These are phyloP conservation scores for Fusarium sp. DNA, from an alignment of 2,329 filamentous ascomycete genomes.

Conservation along the genomic window DNA sequence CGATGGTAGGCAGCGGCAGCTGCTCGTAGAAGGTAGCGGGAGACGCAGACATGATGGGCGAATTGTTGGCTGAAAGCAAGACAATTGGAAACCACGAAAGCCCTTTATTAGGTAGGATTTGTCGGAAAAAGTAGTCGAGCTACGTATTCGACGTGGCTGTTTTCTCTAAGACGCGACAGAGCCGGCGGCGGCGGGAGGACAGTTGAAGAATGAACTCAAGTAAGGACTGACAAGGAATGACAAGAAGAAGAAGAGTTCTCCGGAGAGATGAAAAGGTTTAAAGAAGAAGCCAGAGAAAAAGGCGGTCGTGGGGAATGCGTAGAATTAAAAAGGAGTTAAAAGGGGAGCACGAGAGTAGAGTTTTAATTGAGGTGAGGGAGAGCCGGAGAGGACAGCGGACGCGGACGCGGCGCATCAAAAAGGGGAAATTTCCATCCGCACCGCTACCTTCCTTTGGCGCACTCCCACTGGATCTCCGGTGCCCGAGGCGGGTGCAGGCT, in stretches of 20 bases:
- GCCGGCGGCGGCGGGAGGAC: slow-evolving; percentile 47
- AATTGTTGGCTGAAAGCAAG: slow-evolving; percentile 27
- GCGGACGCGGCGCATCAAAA: slow-evolving; percentile 49
- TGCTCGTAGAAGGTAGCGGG: slow-evolving; percentile 66
- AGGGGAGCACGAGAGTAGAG: slow-evolving; percentile 46
- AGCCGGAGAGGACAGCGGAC: slow-evolving; percentile 30
- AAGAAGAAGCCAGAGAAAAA: slow-evolving; percentile 36
- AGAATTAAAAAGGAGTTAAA: slow-evolving; percentile 47
- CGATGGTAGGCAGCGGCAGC: slow-evolving; percentile 81
- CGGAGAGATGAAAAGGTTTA: slow-evolving; percentile 43
- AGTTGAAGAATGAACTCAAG: slow-evolving; percentile 38
- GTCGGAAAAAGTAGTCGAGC: slow-evolving; percentile 14
- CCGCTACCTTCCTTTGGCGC: slow-evolving; percentile 31
- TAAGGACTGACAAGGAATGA: slow-evolving; percentile 53
- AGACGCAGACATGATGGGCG: slow-evolving; percentile 54
- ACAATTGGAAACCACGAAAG: slow-evolving; percentile 18
- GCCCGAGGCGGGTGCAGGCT: slow-evolving; percentile 18
- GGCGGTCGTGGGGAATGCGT: slow-evolving; percentile 43
- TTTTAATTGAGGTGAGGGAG: slow-evolving; percentile 43
- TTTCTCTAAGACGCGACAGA: slow-evolving; percentile 42
- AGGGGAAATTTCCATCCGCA: slow-evolving; percentile 56
- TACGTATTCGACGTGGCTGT: slow-evolving; percentile 42
- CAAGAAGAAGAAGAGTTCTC: slow-evolving; percentile 53
- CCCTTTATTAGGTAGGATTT: slow-evolving; percentile 34
- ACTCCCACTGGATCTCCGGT: slow-evolving; percentile 41